Conservation (phyloP, 2,329 filamentous ascomycete species). For the Beauveria australis region DNA sequence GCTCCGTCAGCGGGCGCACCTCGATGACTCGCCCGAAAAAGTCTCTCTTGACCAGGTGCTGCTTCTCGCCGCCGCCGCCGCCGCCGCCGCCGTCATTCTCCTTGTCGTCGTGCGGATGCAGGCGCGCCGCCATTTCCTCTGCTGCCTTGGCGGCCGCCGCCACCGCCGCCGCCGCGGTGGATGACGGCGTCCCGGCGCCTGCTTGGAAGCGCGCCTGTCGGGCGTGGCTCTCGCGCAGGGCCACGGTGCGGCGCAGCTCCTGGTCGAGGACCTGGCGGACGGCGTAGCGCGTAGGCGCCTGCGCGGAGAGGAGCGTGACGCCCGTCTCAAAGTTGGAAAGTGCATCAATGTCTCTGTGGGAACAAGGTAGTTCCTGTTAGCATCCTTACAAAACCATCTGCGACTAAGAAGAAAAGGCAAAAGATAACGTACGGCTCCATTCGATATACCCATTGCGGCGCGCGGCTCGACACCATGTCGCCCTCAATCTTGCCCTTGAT, state of each 20-base stretch:
- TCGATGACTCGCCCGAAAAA: constrained; percentile 75
- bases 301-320: constrained; percentile 45
- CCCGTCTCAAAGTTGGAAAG: constrained; percentile 68
- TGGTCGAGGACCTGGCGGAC: constrained; percentile 89
- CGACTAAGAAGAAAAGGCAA: background rate
- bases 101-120: constrained; percentile 23
- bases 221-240: constrained; percentile 56
- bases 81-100: constrained; percentile 24
- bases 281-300: constrained; percentile 76
- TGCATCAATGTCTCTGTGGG: constrained; percentile 60
- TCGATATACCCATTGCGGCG: constrained; percentile 73
- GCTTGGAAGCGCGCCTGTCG: constrained; percentile 57
- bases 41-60: constrained; percentile 55
- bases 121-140: constrained; percentile 28
- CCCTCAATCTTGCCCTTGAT: constrained; percentile 73
- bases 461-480: constrained; percentile 50
- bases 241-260: constrained; percentile 69
- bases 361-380: background rate
- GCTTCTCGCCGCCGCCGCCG: constrained; percentile 24
- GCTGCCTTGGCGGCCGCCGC: constrained; percentile 19
- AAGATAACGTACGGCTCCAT: constrained; percentile 74
- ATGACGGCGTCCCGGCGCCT: constrained; percentile 18
- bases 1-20: constrained; percentile 29
- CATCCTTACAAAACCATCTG: no score
- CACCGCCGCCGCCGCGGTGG: constrained; percentile 1